phyloP scores from a whole-genome alignment of 345 rosid species.

The Citrus maxima region DNA sequence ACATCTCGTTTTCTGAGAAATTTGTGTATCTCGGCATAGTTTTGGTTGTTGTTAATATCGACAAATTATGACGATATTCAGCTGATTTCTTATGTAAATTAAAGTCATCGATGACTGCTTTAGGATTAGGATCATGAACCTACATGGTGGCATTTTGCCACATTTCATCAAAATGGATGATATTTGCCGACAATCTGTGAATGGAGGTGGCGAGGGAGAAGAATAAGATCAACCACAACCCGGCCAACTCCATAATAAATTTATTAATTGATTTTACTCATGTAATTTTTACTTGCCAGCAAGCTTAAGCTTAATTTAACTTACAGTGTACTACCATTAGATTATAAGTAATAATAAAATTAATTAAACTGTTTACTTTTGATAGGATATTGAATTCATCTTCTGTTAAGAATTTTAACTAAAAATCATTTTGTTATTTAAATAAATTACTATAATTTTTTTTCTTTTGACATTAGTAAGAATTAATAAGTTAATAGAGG shows the following conservation, averaged over 20 bases:
- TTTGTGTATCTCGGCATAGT: too few relatives aligned
- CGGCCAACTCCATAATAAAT: conserved; percentile 3
- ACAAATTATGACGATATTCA: background rate
- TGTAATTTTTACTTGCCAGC: background rate
- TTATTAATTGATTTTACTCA: background rate
- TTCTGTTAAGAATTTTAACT: background rate
- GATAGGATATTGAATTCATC: background rate
- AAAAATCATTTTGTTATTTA: too few relatives aligned
- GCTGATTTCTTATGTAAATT: conserved; percentile 23
- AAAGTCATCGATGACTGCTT: conserved; percentile 16
- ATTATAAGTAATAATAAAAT: background rate
- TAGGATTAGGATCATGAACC: conserved; percentile 30
- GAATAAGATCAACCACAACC: conserved; percentile 19
- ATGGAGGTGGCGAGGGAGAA: conserved; percentile 20
- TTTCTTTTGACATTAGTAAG: too few relatives aligned
- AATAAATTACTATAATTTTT: too few relatives aligned
- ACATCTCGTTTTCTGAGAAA: too few relatives aligned
- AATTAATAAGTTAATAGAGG: too few relatives aligned
- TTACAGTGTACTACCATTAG: background rate
- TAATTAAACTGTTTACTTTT: background rate
- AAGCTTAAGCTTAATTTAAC: background rate
- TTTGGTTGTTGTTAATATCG: too few relatives aligned
- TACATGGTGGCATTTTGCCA: conserved; percentile 33
- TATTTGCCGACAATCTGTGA: conserved; percentile 24
- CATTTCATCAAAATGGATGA: conserved; percentile 28